A percentile compares a stretch with the other conserved stretches of the same genome.
These are phyloP conservation scores for Talinum fruticosum DNA, from an alignment of 148 eudicot species.

Conservation along the genomic window DNA sequence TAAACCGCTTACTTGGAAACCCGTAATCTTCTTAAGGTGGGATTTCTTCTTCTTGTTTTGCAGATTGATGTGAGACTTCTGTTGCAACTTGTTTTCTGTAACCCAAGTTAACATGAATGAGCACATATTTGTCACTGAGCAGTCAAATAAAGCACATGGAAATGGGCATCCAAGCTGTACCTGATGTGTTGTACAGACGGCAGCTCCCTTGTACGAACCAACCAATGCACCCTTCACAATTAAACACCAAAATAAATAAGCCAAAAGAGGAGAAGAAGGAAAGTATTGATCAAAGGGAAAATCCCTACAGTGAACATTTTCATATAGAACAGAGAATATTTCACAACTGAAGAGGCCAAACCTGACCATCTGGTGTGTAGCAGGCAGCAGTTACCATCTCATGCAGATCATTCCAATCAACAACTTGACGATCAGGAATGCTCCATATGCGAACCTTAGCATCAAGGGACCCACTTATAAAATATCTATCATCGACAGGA, in stretches of 20 bases:
- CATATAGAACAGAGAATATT: background rate
- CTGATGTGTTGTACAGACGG: slow-evolving; percentile 68
- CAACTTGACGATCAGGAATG: slow-evolving; percentile 88
- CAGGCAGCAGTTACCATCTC: slow-evolving; percentile 99
- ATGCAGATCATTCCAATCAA: slow-evolving; percentile 92
- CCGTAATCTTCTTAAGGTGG: slow-evolving; percentile 89
- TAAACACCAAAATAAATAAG: slow-evolving; percentile 2
- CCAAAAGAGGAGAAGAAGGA: background rate
- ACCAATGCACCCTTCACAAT: slow-evolving; percentile 76
- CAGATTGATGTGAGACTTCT: slow-evolving; percentile 60
- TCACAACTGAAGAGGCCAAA: slow-evolving; percentile 19
- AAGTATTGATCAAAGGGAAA: background rate
- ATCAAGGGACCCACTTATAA: slow-evolving; percentile 95
- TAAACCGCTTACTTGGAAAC: slow-evolving; percentile 65
- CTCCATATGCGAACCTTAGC: slow-evolving; percentile 97
- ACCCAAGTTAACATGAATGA: background rate
- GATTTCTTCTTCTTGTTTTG: slow-evolving; percentile 88
- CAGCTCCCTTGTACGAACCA: slow-evolving; percentile 93
- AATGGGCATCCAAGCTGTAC: slow-evolving; percentile 33
- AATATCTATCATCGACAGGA: slow-evolving; percentile 83
- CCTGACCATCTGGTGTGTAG: slow-evolving; percentile 97
- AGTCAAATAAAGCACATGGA: background rate
- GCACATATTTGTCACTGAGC: background rate
- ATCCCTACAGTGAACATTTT: background rate
- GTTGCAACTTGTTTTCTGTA: slow-evolving; percentile 75